Evolutionary conservation across 768 basidiomycete species (phyloP), one percentile per base, ranked within the genome.

Genomic region (Trametes cinnabarina): DNA sequence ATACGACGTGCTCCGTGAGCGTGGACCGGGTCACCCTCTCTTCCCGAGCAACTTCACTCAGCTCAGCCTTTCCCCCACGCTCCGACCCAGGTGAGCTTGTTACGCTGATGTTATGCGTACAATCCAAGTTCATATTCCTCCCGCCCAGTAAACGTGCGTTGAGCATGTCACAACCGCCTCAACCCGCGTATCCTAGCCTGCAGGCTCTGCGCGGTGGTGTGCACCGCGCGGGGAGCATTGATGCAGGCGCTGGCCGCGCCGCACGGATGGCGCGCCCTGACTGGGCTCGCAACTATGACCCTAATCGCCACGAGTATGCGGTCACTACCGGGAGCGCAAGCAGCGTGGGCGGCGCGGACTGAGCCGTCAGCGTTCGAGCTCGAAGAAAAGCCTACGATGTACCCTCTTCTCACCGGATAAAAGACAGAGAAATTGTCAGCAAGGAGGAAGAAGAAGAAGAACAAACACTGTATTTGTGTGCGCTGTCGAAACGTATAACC

Each of bases 41-140:
- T 95, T 95, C 74, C 89, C 90, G 3, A 87, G 83, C 63, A 90
- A 82, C 67, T 95, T 93, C 71, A 82, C 88, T 30, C 80, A 81
- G 53, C 71, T 93, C 61, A 80, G 82, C 23, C 63, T 80, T 34
- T 82, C 81, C 32, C 90, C 90, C 20, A 91, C 87, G 22, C 72
- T 92, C 64, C 70, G 73, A 14, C 81, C 80, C 17, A 83, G 77
- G 80, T 80, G 64, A 43, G 79, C 70, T n/a, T 37, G n/a, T 50
- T 19, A 23, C 30, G 10, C 41, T 35, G 8, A 12, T 23, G n/a
- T n/a, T n/a, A n/a, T n/a, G n/a, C n/a, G n/a, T n/a, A n/a, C n/a
- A n/a, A 42, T 17, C 26, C 35, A 4, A 26, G 9, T 28, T 22
- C 19, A 7, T 11, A 3, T 3, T 26, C 19, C 11, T 47, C 19